These are phyloP conservation scores for Dichotomocladium elegans DNA, from an alignment of 371 early-diverging fungal genomes.

Conservation along the genomic window DNA sequence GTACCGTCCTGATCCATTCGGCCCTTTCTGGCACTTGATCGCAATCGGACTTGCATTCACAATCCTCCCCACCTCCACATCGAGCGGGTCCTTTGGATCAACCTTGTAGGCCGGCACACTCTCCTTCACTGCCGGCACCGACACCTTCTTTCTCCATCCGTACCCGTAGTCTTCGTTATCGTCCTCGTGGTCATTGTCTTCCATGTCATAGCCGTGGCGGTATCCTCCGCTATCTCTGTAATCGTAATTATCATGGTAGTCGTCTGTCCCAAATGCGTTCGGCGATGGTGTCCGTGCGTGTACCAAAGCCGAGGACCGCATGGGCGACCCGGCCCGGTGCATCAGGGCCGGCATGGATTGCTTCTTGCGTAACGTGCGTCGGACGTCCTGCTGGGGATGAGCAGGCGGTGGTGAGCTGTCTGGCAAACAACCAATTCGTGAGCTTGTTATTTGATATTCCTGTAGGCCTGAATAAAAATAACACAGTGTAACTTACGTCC, in stretches of 20 bases:
- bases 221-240: slow-evolving; percentile 1
- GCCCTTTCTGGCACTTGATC: slow-evolving; percentile 42
- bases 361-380: slow-evolving; percentile 17
- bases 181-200: slow-evolving; percentile 1
- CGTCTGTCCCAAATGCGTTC: neutral
- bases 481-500: neutral
- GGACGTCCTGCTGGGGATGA: neutral
- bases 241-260: slow-evolving; percentile 1
- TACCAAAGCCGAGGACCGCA: neutral
- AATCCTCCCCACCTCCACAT: slow-evolving; percentile 51
- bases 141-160: neutral
- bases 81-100: slow-evolving; percentile 50
- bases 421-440: too few relatives aligned
- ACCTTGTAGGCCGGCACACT: slow-evolving; percentile 32
- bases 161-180: slow-evolving; percentile 2
- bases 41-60: slow-evolving; percentile 49
- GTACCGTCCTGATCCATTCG: slow-evolving; percentile 39
- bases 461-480: slow-evolving; percentile 6
- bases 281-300: slow-evolving; percentile 14
- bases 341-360: slow-evolving; percentile 20
- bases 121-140: neutral
- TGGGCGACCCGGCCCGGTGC: slow-evolving; percentile 10
- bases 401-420: slow-evolving; percentile 15
- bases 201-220: neutral
- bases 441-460: too few relatives aligned